These are phyloP conservation scores for Scortechinia acanthostroma DNA, from an alignment of 2,329 filamentous ascomycete genomes.

Conservation along the genomic window DNA sequence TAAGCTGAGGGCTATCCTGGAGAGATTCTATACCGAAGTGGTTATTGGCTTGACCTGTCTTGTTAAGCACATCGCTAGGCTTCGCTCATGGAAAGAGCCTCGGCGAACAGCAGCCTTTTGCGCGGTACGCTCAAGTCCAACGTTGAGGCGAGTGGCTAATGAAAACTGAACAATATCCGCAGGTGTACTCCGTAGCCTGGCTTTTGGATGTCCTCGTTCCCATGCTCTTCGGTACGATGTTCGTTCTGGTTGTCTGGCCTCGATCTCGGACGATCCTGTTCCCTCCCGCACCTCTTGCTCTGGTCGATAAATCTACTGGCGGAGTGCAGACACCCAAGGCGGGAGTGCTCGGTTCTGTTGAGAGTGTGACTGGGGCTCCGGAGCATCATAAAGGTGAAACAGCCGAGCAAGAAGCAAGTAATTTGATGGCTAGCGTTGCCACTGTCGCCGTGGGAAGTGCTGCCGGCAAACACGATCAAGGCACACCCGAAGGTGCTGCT, in stretches of 20 bases:
- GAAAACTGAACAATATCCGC: neutral
- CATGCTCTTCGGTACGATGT: slow-evolving; percentile 43
- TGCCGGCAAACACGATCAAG: slow-evolving; percentile 62
- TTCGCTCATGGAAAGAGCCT: slow-evolving; percentile 74
- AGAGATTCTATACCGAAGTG: slow-evolving; percentile 76
- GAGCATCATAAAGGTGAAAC: slow-evolving; percentile 80
- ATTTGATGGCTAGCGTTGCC: slow-evolving; percentile 70
- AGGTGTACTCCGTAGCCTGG: slow-evolving; percentile 58
- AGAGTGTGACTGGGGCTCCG: slow-evolving; percentile 73
- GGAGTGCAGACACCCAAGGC: slow-evolving; percentile 72
- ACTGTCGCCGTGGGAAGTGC: slow-evolving; percentile 69
- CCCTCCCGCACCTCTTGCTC: slow-evolving; percentile 68
- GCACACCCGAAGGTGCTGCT: neutral
- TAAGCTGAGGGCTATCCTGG: slow-evolving; percentile 71
- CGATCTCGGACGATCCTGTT: slow-evolving; percentile 58
- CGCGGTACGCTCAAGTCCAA: slow-evolving; percentile 26
- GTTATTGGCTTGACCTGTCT: slow-evolving; percentile 57
- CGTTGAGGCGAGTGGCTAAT: neutral
- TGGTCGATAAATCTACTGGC: slow-evolving; percentile 65
- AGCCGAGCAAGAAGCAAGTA: slow-evolving; percentile 75
- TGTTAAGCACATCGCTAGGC: slow-evolving; percentile 67
- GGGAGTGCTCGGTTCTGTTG: slow-evolving; percentile 68
- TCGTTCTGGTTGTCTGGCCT: slow-evolving; percentile 62
- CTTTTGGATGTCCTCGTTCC: slow-evolving; percentile 65
- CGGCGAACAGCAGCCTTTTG: slow-evolving; percentile 60